Evolutionary conservation across 2,329 filamentous ascomycete genomes (phyloP).

Genomic region (Xylariaceae sp.): DNA sequence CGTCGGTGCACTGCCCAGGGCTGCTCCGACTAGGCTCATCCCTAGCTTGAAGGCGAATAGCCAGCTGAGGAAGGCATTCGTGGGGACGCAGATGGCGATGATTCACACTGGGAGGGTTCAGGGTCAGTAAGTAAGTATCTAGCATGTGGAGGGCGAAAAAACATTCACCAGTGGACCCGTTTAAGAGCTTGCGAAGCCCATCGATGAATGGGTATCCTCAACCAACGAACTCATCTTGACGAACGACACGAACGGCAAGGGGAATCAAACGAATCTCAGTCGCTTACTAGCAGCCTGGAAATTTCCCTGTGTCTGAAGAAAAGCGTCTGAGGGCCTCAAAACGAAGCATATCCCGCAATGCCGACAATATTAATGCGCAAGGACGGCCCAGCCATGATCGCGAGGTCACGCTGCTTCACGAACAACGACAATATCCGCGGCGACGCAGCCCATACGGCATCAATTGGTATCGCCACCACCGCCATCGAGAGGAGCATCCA

Average conservation of each 20-base stretch:
- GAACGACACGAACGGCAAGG: not conserved
- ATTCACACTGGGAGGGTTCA: conserved; percentile 32
- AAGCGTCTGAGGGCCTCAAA: conserved; percentile 50
- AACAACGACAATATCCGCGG: conserved; percentile 41
- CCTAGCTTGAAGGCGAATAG: conserved; percentile 38
- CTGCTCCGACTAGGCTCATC: conserved; percentile 47
- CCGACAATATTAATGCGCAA: conserved; percentile 44
- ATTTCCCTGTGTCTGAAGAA: conserved; percentile 48
- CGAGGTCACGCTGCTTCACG: conserved; percentile 43
- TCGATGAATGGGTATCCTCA: not conserved
- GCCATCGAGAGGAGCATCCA: conserved; percentile 47
- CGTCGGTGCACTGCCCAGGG: conserved; percentile 43
- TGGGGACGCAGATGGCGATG: conserved; percentile 41
- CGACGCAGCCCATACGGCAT: conserved; percentile 43
- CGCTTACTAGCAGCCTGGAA: conserved; percentile 40
- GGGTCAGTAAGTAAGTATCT: not conserved
- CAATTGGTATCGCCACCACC: conserved; percentile 43
- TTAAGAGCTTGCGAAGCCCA: too few species aligned
- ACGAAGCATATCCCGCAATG: conserved; percentile 47
- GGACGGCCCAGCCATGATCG: conserved; percentile 44
- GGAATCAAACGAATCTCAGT: not conserved
- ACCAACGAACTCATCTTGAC: not conserved
- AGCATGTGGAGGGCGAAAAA: not conserved
- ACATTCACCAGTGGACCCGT: not conserved
- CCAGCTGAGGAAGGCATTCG: conserved; percentile 46